phyloP scores from a whole-genome alignment of 495 filamentous ascomycete species.

The Niebla homalea region DNA sequence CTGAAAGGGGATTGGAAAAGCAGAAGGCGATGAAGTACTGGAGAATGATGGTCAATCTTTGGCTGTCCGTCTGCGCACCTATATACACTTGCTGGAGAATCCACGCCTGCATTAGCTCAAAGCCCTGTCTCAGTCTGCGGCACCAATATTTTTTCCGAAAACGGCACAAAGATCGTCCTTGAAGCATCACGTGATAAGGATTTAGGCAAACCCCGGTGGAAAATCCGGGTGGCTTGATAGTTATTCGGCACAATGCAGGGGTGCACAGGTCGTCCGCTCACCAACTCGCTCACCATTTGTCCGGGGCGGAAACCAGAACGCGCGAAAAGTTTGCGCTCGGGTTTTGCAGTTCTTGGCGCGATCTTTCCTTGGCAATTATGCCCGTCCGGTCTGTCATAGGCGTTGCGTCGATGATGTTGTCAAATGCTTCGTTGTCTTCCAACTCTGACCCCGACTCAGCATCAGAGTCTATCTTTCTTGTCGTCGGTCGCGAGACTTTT shows the following conservation, averaged over 20 bases:
- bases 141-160: no score
- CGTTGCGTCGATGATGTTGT: slow-evolving; percentile 82
- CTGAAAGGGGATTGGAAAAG: background rate
- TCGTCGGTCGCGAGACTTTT: slow-evolving; percentile 38
- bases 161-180: no score
- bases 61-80: no score
- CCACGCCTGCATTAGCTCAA: no score
- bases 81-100: no score
- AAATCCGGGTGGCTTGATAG: no score
- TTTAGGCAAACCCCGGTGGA: no score
- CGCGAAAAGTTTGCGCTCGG: slow-evolving; percentile 51
- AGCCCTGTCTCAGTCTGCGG: no score
- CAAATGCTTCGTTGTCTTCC: slow-evolving; percentile 60
- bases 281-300: slow-evolving; percentile 42
- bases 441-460: slow-evolving; percentile 60
- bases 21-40: background rate
- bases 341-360: slow-evolving; percentile 24
- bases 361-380: slow-evolving; percentile 45
- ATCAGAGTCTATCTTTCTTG: slow-evolving; percentile 41
- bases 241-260: no score
- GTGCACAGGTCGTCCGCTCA: no score
- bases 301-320: slow-evolving; percentile 44
- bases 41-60: no score
- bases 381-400: slow-evolving; percentile 74
- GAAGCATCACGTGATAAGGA: no score